Percentiles rank a stretch among this genome's conserved stretches.
These are phyloP conservation scores for Mycena belliarum DNA, from an alignment of 768 basidiomycete species.

Conservation along the genomic window DNA sequence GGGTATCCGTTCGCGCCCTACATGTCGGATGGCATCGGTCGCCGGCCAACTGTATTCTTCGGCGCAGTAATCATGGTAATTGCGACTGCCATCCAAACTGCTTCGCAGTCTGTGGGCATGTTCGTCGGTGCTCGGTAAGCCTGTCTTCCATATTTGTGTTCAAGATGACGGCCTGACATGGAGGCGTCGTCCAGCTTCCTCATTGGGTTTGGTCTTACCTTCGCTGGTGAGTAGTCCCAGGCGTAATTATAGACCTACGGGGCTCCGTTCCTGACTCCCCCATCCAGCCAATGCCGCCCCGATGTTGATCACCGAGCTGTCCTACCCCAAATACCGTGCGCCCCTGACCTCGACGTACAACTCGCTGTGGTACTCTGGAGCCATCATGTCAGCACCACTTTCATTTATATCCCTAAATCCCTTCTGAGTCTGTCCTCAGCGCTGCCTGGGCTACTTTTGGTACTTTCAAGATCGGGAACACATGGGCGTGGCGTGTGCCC, in stretches of 20 bases:
- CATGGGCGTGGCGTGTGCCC: slow-evolving; percentile 85
- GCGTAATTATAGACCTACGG: neutral
- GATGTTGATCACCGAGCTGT: slow-evolving; percentile 82
- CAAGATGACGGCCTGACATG: too few relatives aligned
- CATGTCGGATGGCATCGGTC: slow-evolving; percentile 71
- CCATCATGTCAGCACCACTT: slow-evolving; percentile 59
- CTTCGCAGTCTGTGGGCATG: slow-evolving; percentile 71
- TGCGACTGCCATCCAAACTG: slow-evolving; percentile 69
- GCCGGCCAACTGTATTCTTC: slow-evolving; percentile 62
- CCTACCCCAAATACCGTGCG: slow-evolving; percentile 82
- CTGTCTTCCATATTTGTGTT: neutral
- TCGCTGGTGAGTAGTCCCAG: slow-evolving; percentile 49
- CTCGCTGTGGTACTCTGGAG: slow-evolving; percentile 84
- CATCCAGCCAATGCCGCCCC: slow-evolving; percentile 68
- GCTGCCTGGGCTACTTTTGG: slow-evolving; percentile 88
- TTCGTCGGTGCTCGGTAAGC: slow-evolving; percentile 76
- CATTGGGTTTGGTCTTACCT: slow-evolving; percentile 76
- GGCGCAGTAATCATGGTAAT: slow-evolving; percentile 73
- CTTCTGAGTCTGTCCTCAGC: slow-evolving; percentile 29
- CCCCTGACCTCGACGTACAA: slow-evolving; percentile 79
- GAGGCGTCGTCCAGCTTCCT: slow-evolving; percentile 59
- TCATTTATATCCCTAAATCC: neutral
- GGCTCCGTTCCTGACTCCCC: neutral
- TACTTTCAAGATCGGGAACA: slow-evolving; percentile 64
- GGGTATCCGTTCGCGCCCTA: slow-evolving; percentile 74